Conservation (phyloP, 495 filamentous ascomycete genomes). For the Pseudomonodictys pantanalensis region DNA sequence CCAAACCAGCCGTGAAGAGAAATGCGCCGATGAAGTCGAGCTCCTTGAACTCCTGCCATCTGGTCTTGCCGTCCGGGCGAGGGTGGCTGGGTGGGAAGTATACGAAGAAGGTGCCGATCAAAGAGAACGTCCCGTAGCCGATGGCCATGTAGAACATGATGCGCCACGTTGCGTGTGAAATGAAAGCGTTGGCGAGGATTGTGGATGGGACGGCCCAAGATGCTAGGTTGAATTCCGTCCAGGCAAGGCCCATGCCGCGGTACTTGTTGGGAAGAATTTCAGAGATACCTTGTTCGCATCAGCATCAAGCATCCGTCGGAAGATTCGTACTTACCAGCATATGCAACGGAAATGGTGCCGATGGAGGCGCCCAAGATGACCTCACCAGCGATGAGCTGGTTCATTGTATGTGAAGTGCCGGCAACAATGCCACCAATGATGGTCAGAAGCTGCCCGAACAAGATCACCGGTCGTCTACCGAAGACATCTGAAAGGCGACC, state of each 20-base stretch:
- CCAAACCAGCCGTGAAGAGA: constrained; percentile 10
- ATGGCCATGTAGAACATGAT: constrained; percentile 33
- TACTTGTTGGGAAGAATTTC: constrained; percentile 38
- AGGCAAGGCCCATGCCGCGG: constrained; percentile 19
- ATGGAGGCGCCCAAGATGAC: constrained; percentile 18
- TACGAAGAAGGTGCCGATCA: constrained; percentile 11
- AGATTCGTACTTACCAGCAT: constrained; percentile 23
- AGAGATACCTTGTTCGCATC: constrained; percentile 3
- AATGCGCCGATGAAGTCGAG: constrained; percentile 19
- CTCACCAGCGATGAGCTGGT: constrained; percentile 22
- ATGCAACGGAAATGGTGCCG: constrained; percentile 20
- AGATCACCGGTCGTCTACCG: constrained; percentile 9
- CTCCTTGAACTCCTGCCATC: constrained; percentile 20
- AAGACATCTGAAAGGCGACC: constrained; percentile 25
- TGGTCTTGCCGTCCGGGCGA: constrained; percentile 14
- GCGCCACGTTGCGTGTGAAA: constrained; percentile 31
- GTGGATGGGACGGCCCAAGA: constrained; percentile 22
- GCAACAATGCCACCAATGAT: constrained; percentile 16
- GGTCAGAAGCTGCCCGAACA: constrained; percentile 15
- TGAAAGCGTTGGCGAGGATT: constrained; percentile 28
- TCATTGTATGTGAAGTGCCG: constrained; percentile 9
- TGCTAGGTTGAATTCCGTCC: constrained; percentile 24
- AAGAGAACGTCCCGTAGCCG: constrained; percentile 15
- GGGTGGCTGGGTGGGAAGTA: constrained; percentile 19
- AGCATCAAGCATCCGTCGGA: too few relatives aligned